Percentiles rank a stretch among this genome's conserved stretches.
Conservation (phyloP, 2,329 filamentous ascomycete species). For the Neodidymelliopsis sp. region DNA sequence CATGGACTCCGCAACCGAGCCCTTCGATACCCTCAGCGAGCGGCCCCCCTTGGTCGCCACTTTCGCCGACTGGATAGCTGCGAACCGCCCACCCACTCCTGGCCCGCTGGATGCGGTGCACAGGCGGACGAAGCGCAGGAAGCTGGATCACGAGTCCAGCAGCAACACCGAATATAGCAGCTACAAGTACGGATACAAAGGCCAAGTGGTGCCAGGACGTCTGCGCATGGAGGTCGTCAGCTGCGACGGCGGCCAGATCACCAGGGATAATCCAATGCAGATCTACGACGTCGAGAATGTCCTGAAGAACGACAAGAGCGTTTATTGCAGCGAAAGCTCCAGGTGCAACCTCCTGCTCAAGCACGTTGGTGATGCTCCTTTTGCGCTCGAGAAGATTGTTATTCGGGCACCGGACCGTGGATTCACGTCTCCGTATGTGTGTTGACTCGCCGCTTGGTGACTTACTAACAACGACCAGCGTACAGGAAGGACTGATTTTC, state of each 20-base stretch:
- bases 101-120: conserved; percentile 23
- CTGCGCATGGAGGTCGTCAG: conserved; percentile 87
- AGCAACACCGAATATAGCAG: conserved; percentile 35
- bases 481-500: conserved; percentile 92
- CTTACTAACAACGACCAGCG: conserved; percentile 60
- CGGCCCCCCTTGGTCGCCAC: conserved; percentile 10
- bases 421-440: conserved; percentile 84
- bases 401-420: conserved; percentile 84
- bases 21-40: conserved; percentile 36
- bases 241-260: conserved; percentile 80
- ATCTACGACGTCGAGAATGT: conserved; percentile 71
- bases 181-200: conserved; percentile 84
- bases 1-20: conserved; percentile 31
- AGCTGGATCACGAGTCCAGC: conserved; percentile 48
- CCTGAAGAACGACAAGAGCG: conserved; percentile 78
- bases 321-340: conserved; percentile 90
- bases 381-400: conserved; percentile 83
- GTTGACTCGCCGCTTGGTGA: conserved; percentile 11
- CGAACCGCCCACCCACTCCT: conserved; percentile 5
- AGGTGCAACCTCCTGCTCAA: conserved; percentile 85
- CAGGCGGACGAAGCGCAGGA: conserved; percentile 47
- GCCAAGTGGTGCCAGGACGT: conserved; percentile 83
- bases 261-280: conserved; percentile 63
- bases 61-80: conserved; percentile 7
- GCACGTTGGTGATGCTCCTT: conserved; percentile 81